Evolutionary conservation across 345 rosid species (phyloP).

Genomic region (Citrus hindsii): DNA sequence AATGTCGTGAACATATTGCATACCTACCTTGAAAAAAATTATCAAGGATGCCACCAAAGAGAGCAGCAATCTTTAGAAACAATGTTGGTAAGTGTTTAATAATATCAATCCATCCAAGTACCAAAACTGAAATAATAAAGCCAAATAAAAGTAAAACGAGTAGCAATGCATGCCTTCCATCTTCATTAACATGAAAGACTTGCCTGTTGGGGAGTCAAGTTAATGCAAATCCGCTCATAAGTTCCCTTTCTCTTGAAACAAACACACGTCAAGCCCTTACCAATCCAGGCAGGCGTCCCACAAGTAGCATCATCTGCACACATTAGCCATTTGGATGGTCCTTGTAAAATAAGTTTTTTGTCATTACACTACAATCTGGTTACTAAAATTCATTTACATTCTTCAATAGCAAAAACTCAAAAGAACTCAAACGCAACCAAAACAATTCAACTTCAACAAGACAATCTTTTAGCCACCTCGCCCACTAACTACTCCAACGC

Average conservation of each 20-base stretch:
- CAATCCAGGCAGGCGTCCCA: conserved; percentile 73
- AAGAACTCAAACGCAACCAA: too few species aligned
- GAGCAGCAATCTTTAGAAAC: background rate
- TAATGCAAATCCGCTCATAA: conserved; percentile 61
- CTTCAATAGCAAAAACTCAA: background rate
- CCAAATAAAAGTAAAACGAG: background rate
- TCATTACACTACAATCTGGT: background rate
- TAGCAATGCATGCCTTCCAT: background rate
- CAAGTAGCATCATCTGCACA: conserved; percentile 55
- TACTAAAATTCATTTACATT: background rate
- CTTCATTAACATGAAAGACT: conserved; percentile 9
- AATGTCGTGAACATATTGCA: background rate
- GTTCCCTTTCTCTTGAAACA: conserved; percentile 83
- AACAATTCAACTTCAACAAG: background rate
- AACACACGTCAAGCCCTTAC: conserved; percentile 85
- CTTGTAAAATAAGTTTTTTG: background rate
- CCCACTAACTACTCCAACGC: conserved; percentile 13
- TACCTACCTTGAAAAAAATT: too few species aligned
- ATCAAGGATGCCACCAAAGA: background rate
- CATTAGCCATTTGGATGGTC: background rate
- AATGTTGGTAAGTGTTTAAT: background rate
- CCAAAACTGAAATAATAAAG: background rate
- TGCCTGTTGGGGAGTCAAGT: conserved; percentile 86
- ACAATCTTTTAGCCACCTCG: conserved; percentile 15
- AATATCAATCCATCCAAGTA: background rate